These are phyloP conservation scores for Saturnispora mendoncae DNA, from an alignment of 805 yeast genomes.

Conservation along the genomic window DNA sequence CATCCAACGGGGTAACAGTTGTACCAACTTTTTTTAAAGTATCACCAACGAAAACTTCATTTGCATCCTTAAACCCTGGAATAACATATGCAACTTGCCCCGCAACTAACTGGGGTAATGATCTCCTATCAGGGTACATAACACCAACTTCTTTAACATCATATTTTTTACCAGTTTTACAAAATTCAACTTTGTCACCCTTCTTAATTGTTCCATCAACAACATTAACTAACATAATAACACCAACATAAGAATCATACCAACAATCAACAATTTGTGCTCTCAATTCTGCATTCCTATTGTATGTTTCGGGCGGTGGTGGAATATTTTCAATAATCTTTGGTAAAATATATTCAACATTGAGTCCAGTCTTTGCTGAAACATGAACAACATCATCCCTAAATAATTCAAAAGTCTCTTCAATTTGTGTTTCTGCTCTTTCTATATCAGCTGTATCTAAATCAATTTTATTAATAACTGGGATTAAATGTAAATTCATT, in stretches of 20 bases:
- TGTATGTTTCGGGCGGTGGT: slow-evolving; percentile 34
- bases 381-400: slow-evolving; percentile 69
- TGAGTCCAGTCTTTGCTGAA: slow-evolving; percentile 85
- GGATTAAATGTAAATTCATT: slow-evolving; percentile 70
- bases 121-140: slow-evolving; percentile 81
- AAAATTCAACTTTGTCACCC: slow-evolving; percentile 70
- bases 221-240: slow-evolving; percentile 71
- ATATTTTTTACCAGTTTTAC: slow-evolving; percentile 65
- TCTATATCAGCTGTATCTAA: slow-evolving; percentile 80
- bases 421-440: slow-evolving; percentile 76
- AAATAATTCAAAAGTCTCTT: slow-evolving; percentile 70
- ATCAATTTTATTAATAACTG: slow-evolving; percentile 89
- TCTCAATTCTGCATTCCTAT: slow-evolving; percentile 42
- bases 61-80: slow-evolving; percentile 87
- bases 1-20: slow-evolving; percentile 72
- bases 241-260: slow-evolving; percentile 92
- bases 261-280: slow-evolving; percentile 92
- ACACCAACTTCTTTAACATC: slow-evolving; percentile 92
- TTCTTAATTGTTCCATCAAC: slow-evolving; percentile 73
- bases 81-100: slow-evolving; percentile 94
- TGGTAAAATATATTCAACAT: slow-evolving; percentile 74
- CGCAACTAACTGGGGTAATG: slow-evolving; percentile 57
- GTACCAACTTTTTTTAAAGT: slow-evolving; percentile 60
- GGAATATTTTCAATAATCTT: slow-evolving; percentile 78
- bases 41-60: slow-evolving; percentile 87